Base-by-base conservation (phyloP, 192 early-diverging fungal species). In the Fimicolochytrium jonesii region DNA sequence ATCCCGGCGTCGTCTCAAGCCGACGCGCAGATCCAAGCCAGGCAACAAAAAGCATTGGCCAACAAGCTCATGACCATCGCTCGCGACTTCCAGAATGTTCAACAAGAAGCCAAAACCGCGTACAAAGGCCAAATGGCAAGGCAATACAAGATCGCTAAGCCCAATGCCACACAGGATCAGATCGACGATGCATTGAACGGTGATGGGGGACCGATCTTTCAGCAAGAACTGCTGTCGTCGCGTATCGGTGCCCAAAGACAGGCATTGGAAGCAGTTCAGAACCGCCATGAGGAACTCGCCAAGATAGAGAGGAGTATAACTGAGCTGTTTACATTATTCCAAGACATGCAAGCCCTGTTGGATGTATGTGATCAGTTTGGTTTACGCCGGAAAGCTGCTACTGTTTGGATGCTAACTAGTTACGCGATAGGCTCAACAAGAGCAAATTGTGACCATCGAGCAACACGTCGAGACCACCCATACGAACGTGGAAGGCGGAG, bases 301-400 rank as follows among this genome's bases (percentile, higher is more conserved):
- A 75, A 73, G 46, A 75, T 87, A 5, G 86, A 82, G 26, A 67
- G 67, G 36, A 79, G 75, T 15, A 69, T 87, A 11, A 69, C 67
- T 6, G 81, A 87, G 66, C 54, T 87, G 32, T 77, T 78, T 30
- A 64, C 64, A 17, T 58, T 87, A 45, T 86, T 87, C 47, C 71
- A 82, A 55, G 86, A 87, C 18, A 87, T 87, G 86, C 80, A 87
- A 56, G 57, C 39, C 7, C 34, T 87, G n/a, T 61, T 87, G 20
- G 83, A 85, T 34, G 64, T 66, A 49, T n/a, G 64, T 48, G 29
- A 22, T 25, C 18, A 17, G n/a, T n/a, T n/a, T n/a, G n/a, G n/a
- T 30, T 55, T 9, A 36, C 1, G 17, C 1, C 53, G 48, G 25
- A 25, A 50, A 50, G 25, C 25, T 23, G 41, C 41, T n/a, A n/a